Percentiles rank a stretch among this genome's conserved stretches.
Conservation (phyloP, 345 rosid genomes). For the Dipteronia sinensis region DNA sequence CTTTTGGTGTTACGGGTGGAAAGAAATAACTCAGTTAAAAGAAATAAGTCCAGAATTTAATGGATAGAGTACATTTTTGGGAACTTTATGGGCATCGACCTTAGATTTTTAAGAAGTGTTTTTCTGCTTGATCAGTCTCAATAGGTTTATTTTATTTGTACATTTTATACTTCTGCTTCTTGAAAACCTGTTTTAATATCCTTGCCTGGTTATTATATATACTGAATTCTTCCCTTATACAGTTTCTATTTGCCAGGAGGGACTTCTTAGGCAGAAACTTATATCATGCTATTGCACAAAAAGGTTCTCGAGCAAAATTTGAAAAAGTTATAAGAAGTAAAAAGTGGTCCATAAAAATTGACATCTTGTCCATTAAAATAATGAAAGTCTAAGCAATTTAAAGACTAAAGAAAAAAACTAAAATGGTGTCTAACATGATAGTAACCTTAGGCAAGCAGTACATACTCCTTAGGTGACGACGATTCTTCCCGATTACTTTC, state of each 20-base stretch:
- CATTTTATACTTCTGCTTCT: background rate
- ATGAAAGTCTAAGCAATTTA: background rate
- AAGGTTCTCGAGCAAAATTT: background rate
- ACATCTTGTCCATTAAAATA: background rate
- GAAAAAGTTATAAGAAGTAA: background rate
- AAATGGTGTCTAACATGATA: background rate
- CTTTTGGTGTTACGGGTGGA: no score
- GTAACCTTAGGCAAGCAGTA: constrained; percentile 21
- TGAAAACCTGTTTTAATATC: background rate
- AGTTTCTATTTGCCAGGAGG: background rate
- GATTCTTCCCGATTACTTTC: constrained; percentile 16
- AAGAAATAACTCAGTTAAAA: no score
- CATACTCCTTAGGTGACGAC: constrained; percentile 48
- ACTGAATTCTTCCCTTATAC: background rate
- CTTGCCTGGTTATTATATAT: background rate
- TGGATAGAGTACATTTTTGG: no score
- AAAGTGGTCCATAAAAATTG: background rate
- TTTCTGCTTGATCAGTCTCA: no score
- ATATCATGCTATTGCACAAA: background rate
- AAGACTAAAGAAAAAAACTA: background rate
- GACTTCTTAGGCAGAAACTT: background rate
- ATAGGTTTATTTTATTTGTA: background rate
- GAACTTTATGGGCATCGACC: no score
- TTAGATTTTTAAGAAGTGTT: no score
- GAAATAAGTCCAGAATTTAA: no score